A percentile compares a stretch with the other conserved stretches of the same genome.
These are phyloP conservation scores for Amphirosellinia nigrospora DNA, from an alignment of 495 filamentous ascomycete species.

Conservation along the genomic window DNA sequence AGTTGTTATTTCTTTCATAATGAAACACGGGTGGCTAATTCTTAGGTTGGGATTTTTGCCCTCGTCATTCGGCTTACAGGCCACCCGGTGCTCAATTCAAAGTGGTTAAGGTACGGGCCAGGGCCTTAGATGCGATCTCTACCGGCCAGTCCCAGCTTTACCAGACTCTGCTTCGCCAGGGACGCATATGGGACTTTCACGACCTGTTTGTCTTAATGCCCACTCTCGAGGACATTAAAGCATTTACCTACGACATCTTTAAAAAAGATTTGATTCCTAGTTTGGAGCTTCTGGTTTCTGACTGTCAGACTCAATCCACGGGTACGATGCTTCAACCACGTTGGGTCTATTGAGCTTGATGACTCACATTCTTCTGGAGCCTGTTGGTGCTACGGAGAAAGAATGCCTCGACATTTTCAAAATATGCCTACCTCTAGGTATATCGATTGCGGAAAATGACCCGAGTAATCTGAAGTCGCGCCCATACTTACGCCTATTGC, in stretches of 20 bases:
- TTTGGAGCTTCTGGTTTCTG: slow-evolving; percentile 8
- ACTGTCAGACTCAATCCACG: slow-evolving; percentile 23
- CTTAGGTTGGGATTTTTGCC: slow-evolving; percentile 19
- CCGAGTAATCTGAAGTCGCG: slow-evolving; percentile 19
- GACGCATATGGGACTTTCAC: slow-evolving; percentile 25
- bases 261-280: slow-evolving; percentile 15
- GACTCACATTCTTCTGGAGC: slow-evolving; percentile 19
- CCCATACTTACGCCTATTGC: slow-evolving; percentile 15
- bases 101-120: slow-evolving; percentile 7
- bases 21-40: slow-evolving; percentile 2
- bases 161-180: slow-evolving; percentile 19
- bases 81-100: slow-evolving; percentile 15
- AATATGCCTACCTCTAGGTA: slow-evolving; percentile 19
- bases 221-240: slow-evolving; percentile 9
- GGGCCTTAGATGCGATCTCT: background rate
- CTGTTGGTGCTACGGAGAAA: slow-evolving; percentile 9
- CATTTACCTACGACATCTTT: slow-evolving; percentile 15
- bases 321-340: slow-evolving; percentile 22
- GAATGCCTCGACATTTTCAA: slow-evolving; percentile 22
- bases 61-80: slow-evolving; percentile 8
- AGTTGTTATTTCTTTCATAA: background rate
- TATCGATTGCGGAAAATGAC: slow-evolving; percentile 20
- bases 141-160: background rate
- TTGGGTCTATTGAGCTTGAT: slow-evolving; percentile 16
- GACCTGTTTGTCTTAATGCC: slow-evolving; percentile 16